Evolutionary conservation across 352 stramenopile genomes (phyloP).

Genomic region (Pythium utonaiense): DNA sequence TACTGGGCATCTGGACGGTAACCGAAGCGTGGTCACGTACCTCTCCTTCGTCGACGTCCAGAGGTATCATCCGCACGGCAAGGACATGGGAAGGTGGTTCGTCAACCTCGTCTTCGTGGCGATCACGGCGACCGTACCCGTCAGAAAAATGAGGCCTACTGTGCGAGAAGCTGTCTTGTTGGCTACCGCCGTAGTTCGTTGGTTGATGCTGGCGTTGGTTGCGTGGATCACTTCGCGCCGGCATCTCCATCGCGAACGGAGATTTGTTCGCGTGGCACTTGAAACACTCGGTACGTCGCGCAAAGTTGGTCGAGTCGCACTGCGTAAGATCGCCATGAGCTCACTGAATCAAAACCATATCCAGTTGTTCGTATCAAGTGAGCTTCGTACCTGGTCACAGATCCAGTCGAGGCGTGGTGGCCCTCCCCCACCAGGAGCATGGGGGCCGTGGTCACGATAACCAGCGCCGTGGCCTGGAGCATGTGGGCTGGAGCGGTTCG

Average conservation of each 20-base stretch:
- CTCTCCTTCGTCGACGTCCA: slow-evolving; percentile 71
- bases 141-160: not conserved
- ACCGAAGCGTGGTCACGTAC: slow-evolving; percentile 26
- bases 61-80: slow-evolving; percentile 63
- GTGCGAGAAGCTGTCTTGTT: not conserved
- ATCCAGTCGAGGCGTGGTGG: slow-evolving; percentile 59
- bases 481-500: slow-evolving; percentile 13
- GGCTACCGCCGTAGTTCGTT: not conserved
- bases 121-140: not conserved
- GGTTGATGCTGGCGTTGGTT: not conserved
- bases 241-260: slow-evolving; percentile 23
- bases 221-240: not conserved
- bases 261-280: slow-evolving; percentile 49
- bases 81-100: slow-evolving; percentile 57
- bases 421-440: slow-evolving; percentile 12
- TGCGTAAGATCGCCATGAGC: too few relatives aligned
- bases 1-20: not conserved
- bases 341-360: not conserved
- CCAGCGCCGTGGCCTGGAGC: not conserved
- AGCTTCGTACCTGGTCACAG: slow-evolving; percentile 45
- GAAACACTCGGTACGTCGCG: slow-evolving; percentile 55
- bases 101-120: slow-evolving; percentile 6
- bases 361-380: too few relatives aligned
- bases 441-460: not conserved
- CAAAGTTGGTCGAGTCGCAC: slow-evolving; percentile 79